phyloP scores from a whole-genome alignment of 2,329 filamentous ascomycete genomes.

The Cercospora nicotianae region DNA sequence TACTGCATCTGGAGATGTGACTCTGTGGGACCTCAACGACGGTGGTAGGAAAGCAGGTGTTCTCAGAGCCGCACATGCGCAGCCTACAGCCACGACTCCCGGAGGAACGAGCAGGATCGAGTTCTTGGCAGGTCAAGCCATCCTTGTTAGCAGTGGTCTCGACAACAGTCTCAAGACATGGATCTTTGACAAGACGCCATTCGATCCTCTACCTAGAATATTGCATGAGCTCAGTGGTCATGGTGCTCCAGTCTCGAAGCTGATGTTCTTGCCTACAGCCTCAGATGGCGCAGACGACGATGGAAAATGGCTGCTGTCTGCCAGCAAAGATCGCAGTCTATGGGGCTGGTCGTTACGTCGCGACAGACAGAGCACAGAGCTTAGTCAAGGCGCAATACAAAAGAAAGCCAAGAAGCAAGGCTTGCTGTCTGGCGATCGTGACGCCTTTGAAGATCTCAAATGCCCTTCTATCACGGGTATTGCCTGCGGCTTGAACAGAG shows the following conservation, averaged over 20 bases:
- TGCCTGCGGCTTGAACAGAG: conserved; percentile 86
- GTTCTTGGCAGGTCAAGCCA: conserved; percentile 84
- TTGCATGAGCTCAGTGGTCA: conserved; percentile 87
- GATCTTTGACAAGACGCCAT: conserved; percentile 93
- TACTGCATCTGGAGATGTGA: conserved; percentile 77
- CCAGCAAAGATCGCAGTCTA: conserved; percentile 82
- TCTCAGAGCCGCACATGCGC: conserved; percentile 83
- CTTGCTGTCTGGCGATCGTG: conserved; percentile 53
- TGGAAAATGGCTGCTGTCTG: conserved; percentile 93
- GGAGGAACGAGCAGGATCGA: conserved; percentile 85
- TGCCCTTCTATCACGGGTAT: conserved; percentile 90
- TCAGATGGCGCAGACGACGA: conserved; percentile 85
- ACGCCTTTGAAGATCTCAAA: conserved; percentile 65
- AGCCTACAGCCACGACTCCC: conserved; percentile 67
- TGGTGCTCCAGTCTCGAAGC: conserved; percentile 76
- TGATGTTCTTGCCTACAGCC: conserved; percentile 82
- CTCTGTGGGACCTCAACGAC: conserved; percentile 92
- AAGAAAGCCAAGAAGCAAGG: conserved; percentile 87
- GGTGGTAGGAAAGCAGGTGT: conserved; percentile 85
- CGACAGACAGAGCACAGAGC: conserved; percentile 88
- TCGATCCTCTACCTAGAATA: conserved; percentile 80
- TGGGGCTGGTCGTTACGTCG: conserved; percentile 96
- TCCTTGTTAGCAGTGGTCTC: conserved; percentile 83
- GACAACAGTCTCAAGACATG: conserved; percentile 95
- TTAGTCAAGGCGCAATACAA: conserved; percentile 86